Percentiles rank a stretch among this genome's conserved stretches.
Conservation (phyloP, 2,329 filamentous ascomycete species). For the Cadophora gregata region DNA sequence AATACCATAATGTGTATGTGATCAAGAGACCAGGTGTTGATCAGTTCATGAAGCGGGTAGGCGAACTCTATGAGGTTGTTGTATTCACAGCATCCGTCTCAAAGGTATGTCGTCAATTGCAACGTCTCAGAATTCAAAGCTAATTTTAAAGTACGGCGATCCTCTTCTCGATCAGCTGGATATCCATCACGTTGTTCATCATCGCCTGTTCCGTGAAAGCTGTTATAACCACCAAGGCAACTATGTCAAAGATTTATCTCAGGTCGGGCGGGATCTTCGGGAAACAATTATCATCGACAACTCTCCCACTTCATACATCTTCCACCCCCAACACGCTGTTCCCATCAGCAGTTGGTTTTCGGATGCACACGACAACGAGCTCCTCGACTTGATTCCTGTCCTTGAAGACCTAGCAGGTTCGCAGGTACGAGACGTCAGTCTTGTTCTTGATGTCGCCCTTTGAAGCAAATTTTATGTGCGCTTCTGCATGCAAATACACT, state of each 20-base stretch:
- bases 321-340: conserved; percentile 98
- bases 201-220: conserved; percentile 94
- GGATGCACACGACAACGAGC: conserved; percentile 98
- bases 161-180: conserved; percentile 95
- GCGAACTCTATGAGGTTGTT: conserved; percentile 96
- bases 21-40: conserved; percentile 99
- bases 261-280: conserved; percentile 92
- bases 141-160: conserved; percentile 78
- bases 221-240: conserved; percentile 99
- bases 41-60: conserved; percentile 98
- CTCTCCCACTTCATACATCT: conserved; percentile 98
- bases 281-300: conserved; percentile 99
- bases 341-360: conserved; percentile 99
- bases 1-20: conserved; percentile 99
- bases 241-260: conserved; percentile 98
- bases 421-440: conserved; percentile 92
- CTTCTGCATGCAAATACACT: conserved; percentile 43
- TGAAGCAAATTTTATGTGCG: conserved; percentile 50
- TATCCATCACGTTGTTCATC: conserved; percentile 96
- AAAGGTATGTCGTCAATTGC: conserved; percentile 65
- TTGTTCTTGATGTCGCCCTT: conserved; percentile 91
- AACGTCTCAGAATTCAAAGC: background rate
- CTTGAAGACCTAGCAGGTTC: conserved; percentile 92
- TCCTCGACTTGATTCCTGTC: conserved; percentile 95
- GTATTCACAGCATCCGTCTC: conserved; percentile 99